Evolutionary conservation across 805 yeast species (phyloP), one percentile per base, ranked within the genome.

Genomic region (Candida schatavii): DNA sequence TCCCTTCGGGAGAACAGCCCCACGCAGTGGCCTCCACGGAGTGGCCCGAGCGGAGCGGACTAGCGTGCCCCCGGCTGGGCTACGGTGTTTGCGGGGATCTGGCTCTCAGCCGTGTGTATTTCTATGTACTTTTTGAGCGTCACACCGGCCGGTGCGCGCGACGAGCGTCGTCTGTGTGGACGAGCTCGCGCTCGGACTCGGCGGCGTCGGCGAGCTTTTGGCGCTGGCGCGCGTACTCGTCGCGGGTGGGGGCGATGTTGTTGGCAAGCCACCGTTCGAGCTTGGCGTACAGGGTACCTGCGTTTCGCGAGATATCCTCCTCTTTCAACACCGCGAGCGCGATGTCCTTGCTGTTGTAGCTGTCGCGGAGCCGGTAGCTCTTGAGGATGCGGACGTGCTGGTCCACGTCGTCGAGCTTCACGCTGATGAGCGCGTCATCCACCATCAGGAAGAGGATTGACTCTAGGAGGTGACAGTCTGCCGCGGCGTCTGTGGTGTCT

Each of bases 371-470:
- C 4, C 48, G 50, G 2, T 32, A 19, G 11, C 61, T 46, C 15
- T 46, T 54, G 6, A 37, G 35, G 1, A 66, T 52, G 3, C 38
- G 40, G 37, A 63, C 42, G 5, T 37, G 18, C 0, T 48, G 43
- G 5, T 36, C 36, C 23, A 47, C 51, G 32, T 64, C 62, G 46
- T 68, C 65, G 10, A 70, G 59, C 43, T 49, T 57, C 5, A 57
- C 48, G 13, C 52, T 51, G 5, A 66, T 44, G 10, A 51, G 32
- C 4, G 49, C 49, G 11, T 56, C 47, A 34, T 62, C 61, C 7
- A 50, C 46, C 61, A 66, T 48, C 2, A 47, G 42, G 11, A 66
- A 58, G 5, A 64, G 39, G 7, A 54, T 41, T 30, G 29, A 35
- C 28, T 62, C 62, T 5, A 65, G 44, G 1, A 23, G 26, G 11